A percentile compares a stretch with the other conserved stretches of the same genome.
Conservation (phyloP, 768 basidiomycete species). For the Lactarius sp. region DNA sequence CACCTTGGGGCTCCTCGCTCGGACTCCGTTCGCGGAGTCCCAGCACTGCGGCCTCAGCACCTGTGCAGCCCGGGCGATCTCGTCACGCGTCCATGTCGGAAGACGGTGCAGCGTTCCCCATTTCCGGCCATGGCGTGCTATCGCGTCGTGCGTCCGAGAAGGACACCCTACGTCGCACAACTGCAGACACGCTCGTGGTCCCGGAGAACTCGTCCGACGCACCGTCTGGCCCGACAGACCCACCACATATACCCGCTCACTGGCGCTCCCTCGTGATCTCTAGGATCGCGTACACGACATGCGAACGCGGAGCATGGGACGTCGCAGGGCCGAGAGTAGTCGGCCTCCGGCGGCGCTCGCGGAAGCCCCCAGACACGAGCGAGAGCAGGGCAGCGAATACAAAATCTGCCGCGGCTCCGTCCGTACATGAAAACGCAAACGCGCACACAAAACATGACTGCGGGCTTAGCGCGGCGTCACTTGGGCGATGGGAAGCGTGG, state of each 20-base stretch:
- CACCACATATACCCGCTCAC: conserved; percentile 32
- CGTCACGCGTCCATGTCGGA: conserved; percentile 45
- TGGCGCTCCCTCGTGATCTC: conserved; percentile 58
- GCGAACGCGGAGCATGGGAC: conserved; percentile 80
- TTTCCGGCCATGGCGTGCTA: conserved; percentile 76
- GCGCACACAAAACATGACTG: conserved; percentile 22
- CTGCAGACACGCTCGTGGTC: conserved; percentile 43
- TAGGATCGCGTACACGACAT: conserved; percentile 50
- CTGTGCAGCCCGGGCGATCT: conserved; percentile 42
- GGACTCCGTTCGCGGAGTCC: conserved; percentile 59
- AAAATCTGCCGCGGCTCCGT: conserved; percentile 27
- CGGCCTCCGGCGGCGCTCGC: conserved; percentile 65
- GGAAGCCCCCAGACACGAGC: conserved; percentile 29
- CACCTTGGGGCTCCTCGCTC: conserved; percentile 41
- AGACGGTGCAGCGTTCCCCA: conserved; percentile 60
- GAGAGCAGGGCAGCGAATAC: not conserved
- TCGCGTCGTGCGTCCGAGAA: conserved; percentile 71
- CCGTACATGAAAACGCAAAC: conserved; percentile 26
- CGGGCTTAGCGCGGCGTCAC: conserved; percentile 56
- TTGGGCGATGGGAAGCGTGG: conserved; percentile 86
- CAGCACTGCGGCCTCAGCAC: conserved; percentile 45
- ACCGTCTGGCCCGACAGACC: conserved; percentile 23
- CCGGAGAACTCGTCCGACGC: conserved; percentile 37
- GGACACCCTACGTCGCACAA: conserved; percentile 46
- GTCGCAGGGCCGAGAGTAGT: conserved; percentile 48